Conservation (phyloP, 2,329 filamentous ascomycete species). For the Gaeumannomyces sp. region DNA sequence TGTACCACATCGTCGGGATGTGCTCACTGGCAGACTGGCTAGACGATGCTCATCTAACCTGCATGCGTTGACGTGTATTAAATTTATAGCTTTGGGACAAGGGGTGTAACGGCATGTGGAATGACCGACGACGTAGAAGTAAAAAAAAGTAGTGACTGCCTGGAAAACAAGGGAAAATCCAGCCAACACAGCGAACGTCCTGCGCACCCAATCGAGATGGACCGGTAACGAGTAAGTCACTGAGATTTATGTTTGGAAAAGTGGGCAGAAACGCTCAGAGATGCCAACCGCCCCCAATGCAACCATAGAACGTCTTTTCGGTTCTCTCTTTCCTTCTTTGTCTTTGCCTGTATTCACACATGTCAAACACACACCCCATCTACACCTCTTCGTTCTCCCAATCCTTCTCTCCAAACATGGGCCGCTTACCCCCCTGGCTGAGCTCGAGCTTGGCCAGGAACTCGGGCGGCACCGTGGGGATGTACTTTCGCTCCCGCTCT, state of each 20-base stretch:
- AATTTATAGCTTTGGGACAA: too few species aligned
- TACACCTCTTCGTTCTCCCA: constrained; percentile 61
- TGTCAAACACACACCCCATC: neutral
- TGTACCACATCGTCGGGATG: neutral
- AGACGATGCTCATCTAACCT: neutral
- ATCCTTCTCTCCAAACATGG: constrained; percentile 57
- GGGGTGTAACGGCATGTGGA: too few species aligned
- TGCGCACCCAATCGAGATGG: neutral
- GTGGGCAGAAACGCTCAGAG: too few species aligned
- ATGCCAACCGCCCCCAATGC: neutral
- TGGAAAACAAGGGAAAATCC: neutral
- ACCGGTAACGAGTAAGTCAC: neutral
- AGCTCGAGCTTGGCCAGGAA: constrained; percentile 82
- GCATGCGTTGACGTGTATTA: neutral
- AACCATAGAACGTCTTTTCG: neutral
- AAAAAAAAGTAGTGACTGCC: neutral
- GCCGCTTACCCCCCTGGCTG: constrained; percentile 38
- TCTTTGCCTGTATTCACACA: neutral
- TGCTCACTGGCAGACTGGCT: neutral
- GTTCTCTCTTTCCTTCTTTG: neutral
- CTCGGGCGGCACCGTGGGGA: constrained; percentile 89
- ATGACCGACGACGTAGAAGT: neutral
- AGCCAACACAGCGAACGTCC: too few species aligned
- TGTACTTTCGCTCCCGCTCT: constrained; percentile 90
- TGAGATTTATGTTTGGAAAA: neutral